Conservation (phyloP, 163 green algal species). For the Coccomyxa subellipsoidea region DNA sequence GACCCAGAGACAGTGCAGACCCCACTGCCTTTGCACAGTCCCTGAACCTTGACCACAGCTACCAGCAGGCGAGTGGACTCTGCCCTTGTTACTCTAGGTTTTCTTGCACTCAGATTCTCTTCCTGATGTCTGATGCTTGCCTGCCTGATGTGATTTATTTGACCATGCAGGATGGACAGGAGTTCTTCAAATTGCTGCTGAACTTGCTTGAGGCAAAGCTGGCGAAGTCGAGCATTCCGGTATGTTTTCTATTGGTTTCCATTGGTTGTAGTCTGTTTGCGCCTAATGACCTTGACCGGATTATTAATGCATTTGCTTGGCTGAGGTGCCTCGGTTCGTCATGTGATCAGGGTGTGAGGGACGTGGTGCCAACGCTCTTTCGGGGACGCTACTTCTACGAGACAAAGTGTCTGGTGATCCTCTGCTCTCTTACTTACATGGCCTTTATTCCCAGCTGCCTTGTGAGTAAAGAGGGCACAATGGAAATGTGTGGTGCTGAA, state of each 20-base stretch:
- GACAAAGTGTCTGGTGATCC: conserved; percentile 58
- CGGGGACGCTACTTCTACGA: conserved; percentile 57
- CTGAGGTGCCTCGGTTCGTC: too few relatives aligned
- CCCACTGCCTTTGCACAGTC: conserved; percentile 55
- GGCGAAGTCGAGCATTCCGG: conserved; percentile 33
- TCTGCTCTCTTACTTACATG: background rate
- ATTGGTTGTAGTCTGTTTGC: too few relatives aligned
- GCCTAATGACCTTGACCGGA: too few relatives aligned
- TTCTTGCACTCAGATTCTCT: too few relatives aligned
- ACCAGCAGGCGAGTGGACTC: conserved; percentile 63
- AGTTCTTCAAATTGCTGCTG: conserved; percentile 89
- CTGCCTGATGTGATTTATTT: background rate
- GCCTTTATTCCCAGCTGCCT: too few relatives aligned
- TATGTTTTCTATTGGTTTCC: too few relatives aligned
- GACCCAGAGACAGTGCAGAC: conserved; percentile 50
- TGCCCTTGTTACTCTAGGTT: background rate
- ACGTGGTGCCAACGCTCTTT: conserved; percentile 58
- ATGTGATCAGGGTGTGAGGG: conserved; percentile 21
- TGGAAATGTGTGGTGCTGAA: background rate
- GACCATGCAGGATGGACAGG: conserved; percentile 71
- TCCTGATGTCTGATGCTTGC: too few relatives aligned
- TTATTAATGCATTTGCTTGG: too few relatives aligned
- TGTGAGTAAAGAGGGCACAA: too few relatives aligned
- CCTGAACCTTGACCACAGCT: conserved; percentile 66
- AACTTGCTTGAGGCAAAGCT: conserved; percentile 66